A percentile compares a stretch with the other conserved stretches of the same genome.
Evolutionary conservation across 495 filamentous ascomycete genomes (phyloP).

Genomic region (Aspergillus cristatus): DNA sequence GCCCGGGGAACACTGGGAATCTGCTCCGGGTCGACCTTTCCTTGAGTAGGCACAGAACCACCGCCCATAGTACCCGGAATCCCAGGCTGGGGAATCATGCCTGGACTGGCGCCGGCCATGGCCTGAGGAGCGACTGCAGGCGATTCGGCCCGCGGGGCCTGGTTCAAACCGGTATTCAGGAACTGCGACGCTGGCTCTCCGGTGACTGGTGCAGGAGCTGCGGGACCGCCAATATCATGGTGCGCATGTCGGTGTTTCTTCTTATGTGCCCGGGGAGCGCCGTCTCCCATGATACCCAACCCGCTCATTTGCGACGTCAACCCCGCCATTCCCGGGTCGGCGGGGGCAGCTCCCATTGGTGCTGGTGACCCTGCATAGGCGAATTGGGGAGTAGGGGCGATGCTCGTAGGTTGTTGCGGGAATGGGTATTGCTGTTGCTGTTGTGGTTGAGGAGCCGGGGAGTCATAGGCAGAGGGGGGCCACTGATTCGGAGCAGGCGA

Average conservation of each 20-base stretch:
- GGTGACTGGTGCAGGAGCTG: constrained; percentile 22
- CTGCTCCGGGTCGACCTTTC: constrained; percentile 80
- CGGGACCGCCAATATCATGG: constrained; percentile 69
- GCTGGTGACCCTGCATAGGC: constrained; percentile 28
- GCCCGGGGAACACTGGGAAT: constrained; percentile 86
- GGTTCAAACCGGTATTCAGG: constrained; percentile 57
- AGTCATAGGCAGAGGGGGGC: constrained; percentile 34
- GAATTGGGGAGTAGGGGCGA: constrained; percentile 18
- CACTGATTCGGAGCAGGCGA: constrained; percentile 29
- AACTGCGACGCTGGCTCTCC: constrained; percentile 52
- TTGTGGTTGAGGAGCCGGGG: constrained; percentile 2
- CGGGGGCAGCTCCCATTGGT: constrained; percentile 17
- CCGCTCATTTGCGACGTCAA: constrained; percentile 82
- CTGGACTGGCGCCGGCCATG: constrained; percentile 38
- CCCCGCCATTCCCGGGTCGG: constrained; percentile 43
- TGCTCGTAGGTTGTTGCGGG: constrained; percentile 6
- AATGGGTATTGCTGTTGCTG: constrained; percentile 12
- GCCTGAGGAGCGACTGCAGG: constrained; percentile 45
- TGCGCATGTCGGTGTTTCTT: constrained; percentile 95
- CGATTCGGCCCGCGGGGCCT: constrained; percentile 39
- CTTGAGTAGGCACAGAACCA: constrained; percentile 51
- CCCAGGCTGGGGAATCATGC: constrained; percentile 48
- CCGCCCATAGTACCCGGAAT: constrained; percentile 18
- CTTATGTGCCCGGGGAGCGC: constrained; percentile 50
- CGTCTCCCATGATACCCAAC: constrained; percentile 62